Evolutionary conservation across 148 eudicot genomes (phyloP), one percentile per base, ranked within the genome.

Genomic region (Silene latifolia): DNA sequence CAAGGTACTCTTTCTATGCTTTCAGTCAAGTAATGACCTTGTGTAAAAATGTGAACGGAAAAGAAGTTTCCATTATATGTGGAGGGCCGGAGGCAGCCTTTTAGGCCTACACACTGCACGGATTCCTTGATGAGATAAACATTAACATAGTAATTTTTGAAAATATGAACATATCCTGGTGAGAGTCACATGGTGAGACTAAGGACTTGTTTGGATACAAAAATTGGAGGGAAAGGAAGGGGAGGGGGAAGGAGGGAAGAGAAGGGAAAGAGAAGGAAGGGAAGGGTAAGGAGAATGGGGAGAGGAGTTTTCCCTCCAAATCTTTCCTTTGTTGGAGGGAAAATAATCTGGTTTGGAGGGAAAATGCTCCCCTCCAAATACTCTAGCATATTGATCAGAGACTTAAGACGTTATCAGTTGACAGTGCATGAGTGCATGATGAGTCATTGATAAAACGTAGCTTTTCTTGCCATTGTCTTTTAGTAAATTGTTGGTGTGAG

Each of bases 1-100:
- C 12, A 96, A 96, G 99, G 99, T 96, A 84, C 67, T 47, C 7
- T 75, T 54, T 57, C 59, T 60, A 62, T 69, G 44, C 48, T 42
- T 18, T 42, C 7, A 19, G 8, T 21, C 14, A 42, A 70, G 20
- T 70, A 24, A 21, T 12, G 2, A 11, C 29, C 58, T 15, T 13
- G 2, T 69, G 29, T 21, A 69, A 29, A 35, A 39, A 39, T 32
- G n/a, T 62, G 6, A 44, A 56, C 44, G 21, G 63, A 68, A 19
- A 18, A 25, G 47, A 59, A 61, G 54, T 44, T 53, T 27, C 13
- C 21, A 24, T 72, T 53, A 44, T 27, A 24, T 54, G 48, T 72
- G 60, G 25, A 12, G n/a, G 12, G 18, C 35, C 35, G 60, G 25
- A 12, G n/a, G 12, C 27, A 53, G 23, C 48, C 19, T 66, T 69